Evolutionary conservation across 148 eudicot genomes (phyloP).

Genomic region (Talinum fruticosum): DNA sequence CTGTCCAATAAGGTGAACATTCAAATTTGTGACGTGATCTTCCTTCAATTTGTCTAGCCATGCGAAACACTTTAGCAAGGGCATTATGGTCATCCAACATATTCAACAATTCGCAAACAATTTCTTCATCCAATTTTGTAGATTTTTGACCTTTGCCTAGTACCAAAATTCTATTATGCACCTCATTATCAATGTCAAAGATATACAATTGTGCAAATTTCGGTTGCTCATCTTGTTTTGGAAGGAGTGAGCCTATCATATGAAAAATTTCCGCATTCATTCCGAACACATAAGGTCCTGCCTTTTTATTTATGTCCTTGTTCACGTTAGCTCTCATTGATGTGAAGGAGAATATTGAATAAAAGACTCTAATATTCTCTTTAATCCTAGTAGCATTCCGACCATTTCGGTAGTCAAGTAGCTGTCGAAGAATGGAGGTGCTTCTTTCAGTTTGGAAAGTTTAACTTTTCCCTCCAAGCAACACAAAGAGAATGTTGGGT

Average conservation of each 20-base stretch:
- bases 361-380: neutral
- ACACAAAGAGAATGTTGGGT: too few species aligned
- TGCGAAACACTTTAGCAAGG: too few species aligned
- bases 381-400: neutral
- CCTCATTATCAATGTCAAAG: neutral
- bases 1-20: neutral
- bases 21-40: neutral
- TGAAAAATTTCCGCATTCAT: neutral
- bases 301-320: too few species aligned
- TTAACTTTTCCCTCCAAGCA: too few species aligned
- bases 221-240: neutral
- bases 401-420: neutral
- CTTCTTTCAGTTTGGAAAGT: too few species aligned
- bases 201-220: neutral
- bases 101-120: too few species aligned
- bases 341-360: neutral
- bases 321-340: too few species aligned
- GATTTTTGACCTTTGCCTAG: neutral
- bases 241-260: neutral
- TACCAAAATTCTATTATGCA: neutral
- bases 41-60: neutral
- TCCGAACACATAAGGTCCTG: neutral
- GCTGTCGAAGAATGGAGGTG: too few species aligned
- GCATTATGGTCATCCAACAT: too few species aligned
- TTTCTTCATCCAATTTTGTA: neutral